A percentile compares a stretch with the other conserved stretches of the same genome.
phyloP scores from a whole-genome alignment of 495 filamentous ascomycete species.

The Penicillium desertorum region DNA sequence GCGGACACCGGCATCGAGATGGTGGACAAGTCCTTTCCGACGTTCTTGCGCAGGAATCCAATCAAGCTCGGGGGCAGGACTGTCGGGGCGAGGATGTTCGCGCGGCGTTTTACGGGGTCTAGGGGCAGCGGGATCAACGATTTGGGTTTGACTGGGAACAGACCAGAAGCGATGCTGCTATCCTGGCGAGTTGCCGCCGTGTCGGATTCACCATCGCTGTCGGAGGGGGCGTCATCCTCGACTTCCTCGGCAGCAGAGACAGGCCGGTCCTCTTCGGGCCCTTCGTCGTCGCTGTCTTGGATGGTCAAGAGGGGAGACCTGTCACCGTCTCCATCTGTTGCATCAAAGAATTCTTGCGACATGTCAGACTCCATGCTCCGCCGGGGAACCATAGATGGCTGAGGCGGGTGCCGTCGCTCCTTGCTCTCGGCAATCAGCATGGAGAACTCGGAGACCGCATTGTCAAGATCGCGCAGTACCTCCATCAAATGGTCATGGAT shows the following conservation, averaged over 20 bases:
- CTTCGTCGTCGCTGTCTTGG: constrained; percentile 59
- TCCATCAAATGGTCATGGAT: constrained; percentile 78
- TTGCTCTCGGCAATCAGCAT: constrained; percentile 73
- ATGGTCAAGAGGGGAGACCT: constrained; percentile 73
- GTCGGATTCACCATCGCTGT: constrained; percentile 57
- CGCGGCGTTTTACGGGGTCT: constrained; percentile 62
- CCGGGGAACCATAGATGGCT: constrained; percentile 56
- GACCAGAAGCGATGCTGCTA: constrained; percentile 45
- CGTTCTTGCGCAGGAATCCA: constrained; percentile 92
- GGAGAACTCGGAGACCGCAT: constrained; percentile 78
- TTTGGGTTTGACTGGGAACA: constrained; percentile 74
- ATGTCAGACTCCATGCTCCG: constrained; percentile 78
- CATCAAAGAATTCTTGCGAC: constrained; percentile 92
- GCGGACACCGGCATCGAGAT: constrained; percentile 96
- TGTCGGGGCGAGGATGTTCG: constrained; percentile 67
- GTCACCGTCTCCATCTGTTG: constrained; percentile 63
- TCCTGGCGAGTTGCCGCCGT: constrained; percentile 33
- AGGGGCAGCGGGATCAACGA: constrained; percentile 77
- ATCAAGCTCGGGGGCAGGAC: constrained; percentile 85
- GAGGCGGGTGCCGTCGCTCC: constrained; percentile 62
- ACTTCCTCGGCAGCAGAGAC: constrained; percentile 34
- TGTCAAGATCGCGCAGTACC: constrained; percentile 77
- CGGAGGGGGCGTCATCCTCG: constrained; percentile 42
- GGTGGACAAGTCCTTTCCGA: constrained; percentile 93
- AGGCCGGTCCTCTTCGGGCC: constrained; percentile 25